A percentile compares a stretch with the other conserved stretches of the same genome.
Conservation (phyloP, 1,284 basidiomycete genomes). For the Fomes fomentarius region DNA sequence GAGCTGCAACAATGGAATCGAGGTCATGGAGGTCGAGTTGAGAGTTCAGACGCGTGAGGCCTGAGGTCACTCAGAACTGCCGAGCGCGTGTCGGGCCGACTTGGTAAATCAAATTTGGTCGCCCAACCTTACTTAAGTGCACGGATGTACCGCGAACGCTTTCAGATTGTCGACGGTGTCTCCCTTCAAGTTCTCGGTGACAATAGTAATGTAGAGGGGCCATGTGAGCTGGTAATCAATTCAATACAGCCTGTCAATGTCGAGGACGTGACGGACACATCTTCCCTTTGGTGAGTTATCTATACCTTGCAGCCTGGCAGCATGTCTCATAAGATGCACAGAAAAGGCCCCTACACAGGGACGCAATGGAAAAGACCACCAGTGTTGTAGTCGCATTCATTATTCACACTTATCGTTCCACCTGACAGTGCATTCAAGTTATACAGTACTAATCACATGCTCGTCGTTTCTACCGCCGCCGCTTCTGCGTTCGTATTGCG, state of each 20-base stretch:
- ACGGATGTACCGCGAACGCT: slow-evolving; percentile 75
- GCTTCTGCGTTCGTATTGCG: not conserved
- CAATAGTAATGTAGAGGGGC: slow-evolving; percentile 68
- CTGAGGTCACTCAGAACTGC: not conserved
- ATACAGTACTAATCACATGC: not conserved
- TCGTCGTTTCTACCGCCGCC: not conserved
- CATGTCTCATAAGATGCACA: no score
- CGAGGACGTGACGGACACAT: slow-evolving; percentile 45
- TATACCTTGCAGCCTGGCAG: no score
- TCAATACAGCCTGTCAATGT: slow-evolving; percentile 68
- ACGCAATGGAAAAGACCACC: slow-evolving; percentile 33
- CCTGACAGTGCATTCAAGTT: not conserved
- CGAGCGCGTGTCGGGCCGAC: no score
- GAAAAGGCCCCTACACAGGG: no score
- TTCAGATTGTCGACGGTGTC: slow-evolving; percentile 84
- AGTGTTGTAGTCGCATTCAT: slow-evolving; percentile 6
- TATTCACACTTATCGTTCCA: not conserved
- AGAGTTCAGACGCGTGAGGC: not conserved
- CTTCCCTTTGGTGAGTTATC: slow-evolving; percentile 39
- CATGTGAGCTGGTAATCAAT: slow-evolving; percentile 78
- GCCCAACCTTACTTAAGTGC: no score
- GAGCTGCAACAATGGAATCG: slow-evolving; percentile 21
- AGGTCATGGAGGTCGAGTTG: slow-evolving; percentile 23
- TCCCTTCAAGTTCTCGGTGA: slow-evolving; percentile 83
- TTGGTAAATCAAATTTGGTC: no score